These are phyloP conservation scores for Aquilaria malaccensis DNA, from an alignment of 345 rosid genomes.

Conservation along the genomic window DNA sequence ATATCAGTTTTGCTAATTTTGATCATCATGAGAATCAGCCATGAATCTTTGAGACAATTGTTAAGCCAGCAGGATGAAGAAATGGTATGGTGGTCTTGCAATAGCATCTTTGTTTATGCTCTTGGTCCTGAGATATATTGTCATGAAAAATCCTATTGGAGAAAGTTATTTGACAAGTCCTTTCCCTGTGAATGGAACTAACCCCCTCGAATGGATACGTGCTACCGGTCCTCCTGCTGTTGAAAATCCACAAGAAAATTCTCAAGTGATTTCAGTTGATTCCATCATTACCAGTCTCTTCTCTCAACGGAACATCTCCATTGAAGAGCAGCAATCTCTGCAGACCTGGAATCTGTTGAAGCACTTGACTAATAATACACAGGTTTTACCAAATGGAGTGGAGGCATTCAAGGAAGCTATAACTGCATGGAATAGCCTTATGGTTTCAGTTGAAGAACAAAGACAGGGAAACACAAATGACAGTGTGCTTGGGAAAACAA, in stretches of 20 bases:
- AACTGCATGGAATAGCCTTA: constrained; percentile 74
- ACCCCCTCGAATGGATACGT: constrained; percentile 75
- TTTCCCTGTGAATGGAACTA: constrained; percentile 44
- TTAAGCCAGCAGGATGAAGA: constrained; percentile 57
- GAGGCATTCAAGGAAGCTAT: constrained; percentile 91
- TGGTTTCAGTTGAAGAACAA: constrained; percentile 68
- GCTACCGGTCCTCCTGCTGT: constrained; percentile 43
- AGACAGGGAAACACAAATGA: constrained; percentile 39
- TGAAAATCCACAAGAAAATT: constrained; percentile 46
- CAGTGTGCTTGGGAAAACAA: constrained; percentile 34
- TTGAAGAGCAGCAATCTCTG: constrained; percentile 58
- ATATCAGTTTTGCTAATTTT: constrained; percentile 7
- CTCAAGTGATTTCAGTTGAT: constrained; percentile 54
- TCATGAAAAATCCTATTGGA: constrained; percentile 54
- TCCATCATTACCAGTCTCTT: constrained; percentile 45
- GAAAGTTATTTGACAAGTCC: constrained; percentile 42
- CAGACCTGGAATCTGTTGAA: constrained; percentile 68
- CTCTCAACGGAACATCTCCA: constrained; percentile 52
- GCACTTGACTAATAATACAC: constrained; percentile 55
- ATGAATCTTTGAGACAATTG: constrained; percentile 11
- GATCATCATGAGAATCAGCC: constrained; percentile 6
- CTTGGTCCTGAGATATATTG: constrained; percentile 56
- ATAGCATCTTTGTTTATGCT: constrained; percentile 73
- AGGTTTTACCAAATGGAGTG: constrained; percentile 58
- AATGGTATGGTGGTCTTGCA: constrained; percentile 64